Conservation (phyloP, 129 eudicot species). For the Saussurea involucrata region DNA sequence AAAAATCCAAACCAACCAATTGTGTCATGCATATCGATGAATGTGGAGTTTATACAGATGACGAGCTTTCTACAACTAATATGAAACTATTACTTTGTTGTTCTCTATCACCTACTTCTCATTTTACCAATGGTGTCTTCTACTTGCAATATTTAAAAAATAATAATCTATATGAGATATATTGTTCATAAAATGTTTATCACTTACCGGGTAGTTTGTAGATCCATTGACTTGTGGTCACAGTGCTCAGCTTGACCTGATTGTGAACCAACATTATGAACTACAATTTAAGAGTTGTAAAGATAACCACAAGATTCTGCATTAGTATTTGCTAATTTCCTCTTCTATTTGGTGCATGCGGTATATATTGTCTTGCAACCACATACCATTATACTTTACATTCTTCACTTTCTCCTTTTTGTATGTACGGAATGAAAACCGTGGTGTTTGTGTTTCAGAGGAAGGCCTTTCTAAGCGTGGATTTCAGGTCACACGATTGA, state of each 20-base stretch:
- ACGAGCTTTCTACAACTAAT: not conserved
- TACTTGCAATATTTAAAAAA: not conserved
- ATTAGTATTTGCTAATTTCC: not conserved
- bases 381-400: not conserved
- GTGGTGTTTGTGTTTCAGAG: constrained; percentile 43
- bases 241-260: not conserved
- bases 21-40: not conserved
- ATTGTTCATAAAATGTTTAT: not conserved
- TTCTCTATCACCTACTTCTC: not conserved
- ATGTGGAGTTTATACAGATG: not conserved
- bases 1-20: not conserved
- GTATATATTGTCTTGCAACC: not conserved
- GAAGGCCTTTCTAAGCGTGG: constrained; percentile 87
- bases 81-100: not conserved
- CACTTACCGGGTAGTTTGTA: not conserved
- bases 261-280: constrained; percentile 3
- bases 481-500: constrained; percentile 72
- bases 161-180: not conserved
- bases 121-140: not conserved
- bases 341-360: not conserved
- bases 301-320: not conserved
- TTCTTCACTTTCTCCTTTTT: not conserved
- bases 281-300: not conserved
- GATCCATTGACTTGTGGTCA: not conserved
- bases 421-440: not conserved